Evolutionary conservation across 495 filamentous ascomycete species (phyloP).

Genomic region (Xylaria castorea): DNA sequence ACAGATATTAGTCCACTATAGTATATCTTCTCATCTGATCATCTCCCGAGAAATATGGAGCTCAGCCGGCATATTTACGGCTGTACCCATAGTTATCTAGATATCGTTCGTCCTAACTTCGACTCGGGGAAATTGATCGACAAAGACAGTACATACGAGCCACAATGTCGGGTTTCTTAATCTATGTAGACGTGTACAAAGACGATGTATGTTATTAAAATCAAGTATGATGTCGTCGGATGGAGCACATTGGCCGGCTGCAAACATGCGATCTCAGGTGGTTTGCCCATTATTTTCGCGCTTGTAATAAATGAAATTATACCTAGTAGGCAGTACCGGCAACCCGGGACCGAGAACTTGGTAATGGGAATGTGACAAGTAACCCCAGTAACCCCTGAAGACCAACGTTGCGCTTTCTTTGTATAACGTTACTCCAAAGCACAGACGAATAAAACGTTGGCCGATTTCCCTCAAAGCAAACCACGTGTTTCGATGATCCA

Average conservation of each 20-base stretch:
- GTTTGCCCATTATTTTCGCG: not conserved
- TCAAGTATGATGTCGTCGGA: not conserved
- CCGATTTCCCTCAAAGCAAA: not conserved
- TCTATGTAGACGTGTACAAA: not conserved
- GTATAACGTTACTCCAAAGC: constrained; percentile 15
- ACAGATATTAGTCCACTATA: not conserved
- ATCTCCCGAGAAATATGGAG: constrained; percentile 10
- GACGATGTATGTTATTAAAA: not conserved
- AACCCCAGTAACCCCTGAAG: not conserved
- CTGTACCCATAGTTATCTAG: not conserved
- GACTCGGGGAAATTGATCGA: not conserved
- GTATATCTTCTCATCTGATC: not conserved
- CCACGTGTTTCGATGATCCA: not conserved
- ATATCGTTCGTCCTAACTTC: constrained; percentile 1
- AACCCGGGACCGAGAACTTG: not conserved
- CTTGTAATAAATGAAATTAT: not conserved
- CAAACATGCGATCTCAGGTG: not conserved
- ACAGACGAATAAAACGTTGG: constrained; percentile 2
- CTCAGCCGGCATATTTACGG: not conserved
- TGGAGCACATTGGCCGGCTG: not conserved
- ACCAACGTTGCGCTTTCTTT: constrained; percentile 10
- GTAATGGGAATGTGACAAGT: not conserved
- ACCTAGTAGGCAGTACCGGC: not conserved
- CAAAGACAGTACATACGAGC: not conserved
- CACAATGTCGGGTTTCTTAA: not conserved